Evolutionary conservation across 352 stramenopile species (phyloP), one percentile per base, ranked within the genome.

Genomic region (Phytophthora boehmeriae): DNA sequence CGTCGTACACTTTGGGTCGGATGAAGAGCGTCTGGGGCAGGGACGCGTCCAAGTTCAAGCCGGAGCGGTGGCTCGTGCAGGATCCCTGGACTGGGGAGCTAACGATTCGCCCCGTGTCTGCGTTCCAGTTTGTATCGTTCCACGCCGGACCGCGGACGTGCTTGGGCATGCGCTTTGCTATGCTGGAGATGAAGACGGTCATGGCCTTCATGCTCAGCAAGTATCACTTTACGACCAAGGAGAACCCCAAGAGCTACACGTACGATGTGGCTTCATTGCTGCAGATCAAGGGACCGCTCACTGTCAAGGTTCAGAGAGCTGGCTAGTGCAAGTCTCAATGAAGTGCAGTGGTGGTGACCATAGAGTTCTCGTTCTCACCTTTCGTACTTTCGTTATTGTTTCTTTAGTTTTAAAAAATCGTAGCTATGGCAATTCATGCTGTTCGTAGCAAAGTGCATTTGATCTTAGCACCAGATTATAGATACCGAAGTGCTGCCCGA

Each of bases 1-100:
- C 73, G 32, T 73, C 75, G 22, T 91, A 88, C 56, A 55, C 63
- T n/a, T 53, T 87, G 54, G 76, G 77, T 20, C 64, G 75, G 2
- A 72, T 73, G 50, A 73, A 73, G 39, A 68, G 59, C 39, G 50
- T 90, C 8, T 92, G 84, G 80, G 80, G 77, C 16, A 13, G 54
- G 8, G 80, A 93, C 38, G 78, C 78, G 0, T 60, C 56, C 17
- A 78, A 87, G 54, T 88, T 89, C 59, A 82, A 75, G 42, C 84
- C 84, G 1, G 78, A 90, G 44, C 71, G 83, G 4, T 90, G 74
- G 73, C 69, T 90, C 27, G 74, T 70, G 51, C 58, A 73, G 57
- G 63, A 76, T 11, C 51, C 52, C 17, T 64, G 51, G 57, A 73
- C 59, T 16, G 59, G 54, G 0, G 48, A 73, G 25, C 38, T 42